Conservation (phyloP, 176 grass and related monocot species). For the Eleusine coracana region DNA sequence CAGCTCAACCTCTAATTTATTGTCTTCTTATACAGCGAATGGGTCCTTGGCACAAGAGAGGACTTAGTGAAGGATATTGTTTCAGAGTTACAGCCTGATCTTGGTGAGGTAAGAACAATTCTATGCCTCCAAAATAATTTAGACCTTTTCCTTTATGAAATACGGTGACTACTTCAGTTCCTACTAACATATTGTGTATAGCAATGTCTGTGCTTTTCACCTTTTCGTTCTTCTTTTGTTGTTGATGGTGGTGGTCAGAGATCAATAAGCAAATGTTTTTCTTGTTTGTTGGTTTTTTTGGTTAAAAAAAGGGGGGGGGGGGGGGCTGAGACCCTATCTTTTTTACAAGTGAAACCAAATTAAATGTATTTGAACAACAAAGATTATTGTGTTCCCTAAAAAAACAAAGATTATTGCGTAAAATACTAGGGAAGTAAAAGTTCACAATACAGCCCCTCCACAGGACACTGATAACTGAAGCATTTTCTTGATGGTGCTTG, state of each 20-base stretch:
- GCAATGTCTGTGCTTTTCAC: neutral
- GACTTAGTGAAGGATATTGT: constrained; percentile 87
- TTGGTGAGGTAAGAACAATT: constrained; percentile 73
- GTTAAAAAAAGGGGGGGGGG: too few relatives aligned
- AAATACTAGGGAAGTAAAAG: neutral
- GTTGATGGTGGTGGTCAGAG: neutral
- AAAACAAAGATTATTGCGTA: neutral
- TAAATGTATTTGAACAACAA: neutral
- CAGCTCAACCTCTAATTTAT: constrained; percentile 13
- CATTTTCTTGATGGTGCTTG: neutral
- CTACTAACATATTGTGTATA: constrained; percentile 12
- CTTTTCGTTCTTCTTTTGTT: neutral
- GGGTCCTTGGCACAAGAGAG: constrained; percentile 97
- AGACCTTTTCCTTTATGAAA: neutral
- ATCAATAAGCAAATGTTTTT: neutral
- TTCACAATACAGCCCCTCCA: neutral
- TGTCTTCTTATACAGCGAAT: constrained; percentile 66
- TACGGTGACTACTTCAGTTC: neutral
- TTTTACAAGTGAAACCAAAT: neutral
- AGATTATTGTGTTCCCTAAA: neutral
- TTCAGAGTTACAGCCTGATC: constrained; percentile 80
- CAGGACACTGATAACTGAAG: neutral
- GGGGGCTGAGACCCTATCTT: neutral
- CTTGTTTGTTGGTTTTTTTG: neutral
- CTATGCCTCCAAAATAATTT: constrained; percentile 8